Percentiles rank a stretch among this genome's conserved stretches.
Conservation (phyloP, 176 grass and related monocot species). For the Aegilops speltoides region DNA sequence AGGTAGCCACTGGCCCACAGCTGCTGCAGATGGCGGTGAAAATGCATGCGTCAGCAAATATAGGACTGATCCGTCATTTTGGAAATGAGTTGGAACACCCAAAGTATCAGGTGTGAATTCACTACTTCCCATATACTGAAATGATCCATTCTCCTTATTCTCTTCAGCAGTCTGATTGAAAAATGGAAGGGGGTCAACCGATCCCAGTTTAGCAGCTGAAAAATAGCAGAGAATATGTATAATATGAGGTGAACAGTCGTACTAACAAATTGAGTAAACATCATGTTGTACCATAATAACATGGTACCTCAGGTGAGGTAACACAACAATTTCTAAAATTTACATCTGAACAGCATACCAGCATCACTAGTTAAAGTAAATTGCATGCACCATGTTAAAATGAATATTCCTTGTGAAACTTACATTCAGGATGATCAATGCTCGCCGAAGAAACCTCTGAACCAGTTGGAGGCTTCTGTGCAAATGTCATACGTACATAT, state of each 20-base stretch:
- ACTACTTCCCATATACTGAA: conserved; percentile 32
- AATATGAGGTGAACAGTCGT: background rate
- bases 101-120: conserved; percentile 43
- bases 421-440: conserved; percentile 26
- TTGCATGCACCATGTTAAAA: conserved; percentile 21
- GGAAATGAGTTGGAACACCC: conserved; percentile 86
- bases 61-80: conserved; percentile 81
- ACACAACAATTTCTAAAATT: conserved; percentile 6
- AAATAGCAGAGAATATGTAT: conserved; percentile 33
- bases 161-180: conserved; percentile 45
- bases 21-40: conserved; percentile 65
- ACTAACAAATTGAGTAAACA: background rate
- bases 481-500: conserved; percentile 57
- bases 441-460: conserved; percentile 35
- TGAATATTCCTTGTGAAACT: conserved; percentile 8
- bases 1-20: conserved; percentile 65
- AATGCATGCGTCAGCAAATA: conserved; percentile 73
- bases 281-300: conserved; percentile 1
- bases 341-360: background rate
- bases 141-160: conserved; percentile 41
- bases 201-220: conserved; percentile 52
- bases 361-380: background rate
- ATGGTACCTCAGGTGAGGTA: conserved; percentile 9
- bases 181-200: conserved; percentile 57
- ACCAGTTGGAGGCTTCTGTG: conserved; percentile 54